Evolutionary conservation across 345 rosid genomes (phyloP).

Genomic region (Xanthoceras sorbifolium): DNA sequence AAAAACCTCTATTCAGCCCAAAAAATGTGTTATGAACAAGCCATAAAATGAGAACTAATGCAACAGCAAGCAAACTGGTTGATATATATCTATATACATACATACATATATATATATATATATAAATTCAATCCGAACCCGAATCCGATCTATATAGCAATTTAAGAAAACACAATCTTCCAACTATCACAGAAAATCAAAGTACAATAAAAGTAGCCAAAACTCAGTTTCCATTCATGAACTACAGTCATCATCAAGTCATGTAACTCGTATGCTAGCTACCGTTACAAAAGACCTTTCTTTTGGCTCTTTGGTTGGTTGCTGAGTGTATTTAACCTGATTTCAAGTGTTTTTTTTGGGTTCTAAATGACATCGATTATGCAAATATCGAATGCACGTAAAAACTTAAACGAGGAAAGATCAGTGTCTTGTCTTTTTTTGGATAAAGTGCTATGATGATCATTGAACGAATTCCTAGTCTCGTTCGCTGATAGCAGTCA

Average conservation of each 20-base stretch:
- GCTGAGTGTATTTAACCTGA: not conserved
- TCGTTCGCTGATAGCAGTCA: slow-evolving; percentile 65
- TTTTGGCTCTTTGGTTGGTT: not conserved
- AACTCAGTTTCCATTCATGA: not conserved
- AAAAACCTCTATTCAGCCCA: not conserved
- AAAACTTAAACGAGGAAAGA: not conserved
- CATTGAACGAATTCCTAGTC: slow-evolving; percentile 29
- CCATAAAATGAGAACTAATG: not conserved
- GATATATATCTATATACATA: too few relatives aligned
- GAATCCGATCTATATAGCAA: not conserved
- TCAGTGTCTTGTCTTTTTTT: not conserved
- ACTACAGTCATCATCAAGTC: not conserved
- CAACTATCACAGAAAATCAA: not conserved
- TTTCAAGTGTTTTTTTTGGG: not conserved
- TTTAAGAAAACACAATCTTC: not conserved
- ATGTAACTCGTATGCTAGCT: not conserved
- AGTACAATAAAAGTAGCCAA: not conserved
- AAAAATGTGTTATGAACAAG: not conserved
- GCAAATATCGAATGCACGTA: not conserved
- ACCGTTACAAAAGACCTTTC: not conserved
- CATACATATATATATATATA: too few relatives aligned
- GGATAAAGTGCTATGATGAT: not conserved
- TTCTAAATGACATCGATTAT: not conserved
- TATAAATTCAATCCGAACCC: not conserved
- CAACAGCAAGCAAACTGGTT: not conserved